Conservation (phyloP, 2,329 filamentous ascomycete genomes). For the Aspergillus sp. region DNA sequence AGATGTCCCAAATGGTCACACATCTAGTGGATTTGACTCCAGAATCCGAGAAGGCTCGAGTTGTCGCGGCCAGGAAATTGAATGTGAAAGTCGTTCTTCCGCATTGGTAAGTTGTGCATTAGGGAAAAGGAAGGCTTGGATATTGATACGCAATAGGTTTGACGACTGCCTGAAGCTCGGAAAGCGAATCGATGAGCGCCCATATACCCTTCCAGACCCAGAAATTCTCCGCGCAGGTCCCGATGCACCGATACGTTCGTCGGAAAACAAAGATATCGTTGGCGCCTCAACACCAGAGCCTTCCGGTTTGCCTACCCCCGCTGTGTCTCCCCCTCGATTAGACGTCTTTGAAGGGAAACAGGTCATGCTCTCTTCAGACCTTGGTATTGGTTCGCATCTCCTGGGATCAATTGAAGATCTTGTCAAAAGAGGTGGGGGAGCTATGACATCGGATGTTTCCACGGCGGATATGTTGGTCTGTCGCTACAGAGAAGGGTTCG, state of each 20-base stretch:
- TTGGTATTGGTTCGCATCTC: slow-evolving; percentile 65
- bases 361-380: slow-evolving; percentile 72
- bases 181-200: slow-evolving; percentile 80
- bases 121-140: no score
- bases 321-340: slow-evolving; percentile 42
- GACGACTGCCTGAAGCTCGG: slow-evolving; percentile 94
- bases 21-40: slow-evolving; percentile 81
- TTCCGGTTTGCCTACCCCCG: slow-evolving; percentile 30
- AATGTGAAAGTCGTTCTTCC: slow-evolving; percentile 82
- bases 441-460: slow-evolving; percentile 59
- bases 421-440: slow-evolving; percentile 67
- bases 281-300: slow-evolving; percentile 60
- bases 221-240: slow-evolving; percentile 65
- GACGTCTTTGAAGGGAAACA: slow-evolving; percentile 72
- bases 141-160: slow-evolving; percentile 57
- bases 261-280: slow-evolving; percentile 56
- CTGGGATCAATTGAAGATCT: slow-evolving; percentile 64
- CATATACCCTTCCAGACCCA: slow-evolving; percentile 80
- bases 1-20: slow-evolving; percentile 70
- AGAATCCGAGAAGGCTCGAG: slow-evolving; percentile 61
- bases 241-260: slow-evolving; percentile 54
- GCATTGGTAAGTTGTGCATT: slow-evolving; percentile 64
- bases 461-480: slow-evolving; percentile 81
- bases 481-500: slow-evolving; percentile 73
- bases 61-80: slow-evolving; percentile 60